Evolutionary conservation across 345 rosid species (phyloP).

Genomic region (Populus pruinosa): DNA sequence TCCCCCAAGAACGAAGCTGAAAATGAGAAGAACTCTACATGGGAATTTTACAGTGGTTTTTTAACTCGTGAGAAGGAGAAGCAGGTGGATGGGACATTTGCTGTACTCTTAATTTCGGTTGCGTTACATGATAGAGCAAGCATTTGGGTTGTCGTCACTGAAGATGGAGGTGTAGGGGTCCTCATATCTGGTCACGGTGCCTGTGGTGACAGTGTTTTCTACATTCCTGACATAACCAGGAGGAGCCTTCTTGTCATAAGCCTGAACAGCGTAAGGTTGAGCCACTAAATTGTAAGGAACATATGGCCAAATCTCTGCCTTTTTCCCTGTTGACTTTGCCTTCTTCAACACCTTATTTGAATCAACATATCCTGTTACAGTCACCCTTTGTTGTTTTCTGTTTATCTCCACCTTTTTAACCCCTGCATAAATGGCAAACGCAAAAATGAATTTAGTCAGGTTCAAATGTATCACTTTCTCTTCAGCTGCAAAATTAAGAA

Average conservation of each 20-base stretch:
- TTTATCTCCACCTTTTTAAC: conserved; percentile 76
- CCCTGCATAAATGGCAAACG: conserved; percentile 38
- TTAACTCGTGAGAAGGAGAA: background rate
- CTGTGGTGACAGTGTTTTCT: conserved; percentile 40
- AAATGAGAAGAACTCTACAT: background rate
- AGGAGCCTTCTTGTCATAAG: conserved; percentile 96
- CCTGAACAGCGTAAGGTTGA: conserved; percentile 63
- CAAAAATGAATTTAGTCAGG: background rate
- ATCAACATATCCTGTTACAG: conserved; percentile 77
- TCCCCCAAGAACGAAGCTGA: background rate
- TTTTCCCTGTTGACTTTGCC: conserved; percentile 89
- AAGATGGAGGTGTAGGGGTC: conserved; percentile 62
- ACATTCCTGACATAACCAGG: conserved; percentile 84
- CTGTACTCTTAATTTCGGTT: background rate
- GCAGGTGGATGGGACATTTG: background rate
- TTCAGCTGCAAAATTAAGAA: background rate
- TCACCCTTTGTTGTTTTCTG: conserved; percentile 92
- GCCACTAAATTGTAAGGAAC: conserved; percentile 87
- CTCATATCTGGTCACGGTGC: conserved; percentile 40
- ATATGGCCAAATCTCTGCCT: conserved; percentile 94
- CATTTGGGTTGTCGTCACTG: conserved; percentile 94
- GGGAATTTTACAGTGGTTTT: conserved; percentile 19
- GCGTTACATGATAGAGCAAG: conserved; percentile 74
- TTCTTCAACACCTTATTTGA: conserved; percentile 74
- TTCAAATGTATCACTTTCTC: background rate